Evolutionary conservation across 2,329 filamentous ascomycete genomes (phyloP).

Genomic region (Colletotrichum paranaense): DNA sequence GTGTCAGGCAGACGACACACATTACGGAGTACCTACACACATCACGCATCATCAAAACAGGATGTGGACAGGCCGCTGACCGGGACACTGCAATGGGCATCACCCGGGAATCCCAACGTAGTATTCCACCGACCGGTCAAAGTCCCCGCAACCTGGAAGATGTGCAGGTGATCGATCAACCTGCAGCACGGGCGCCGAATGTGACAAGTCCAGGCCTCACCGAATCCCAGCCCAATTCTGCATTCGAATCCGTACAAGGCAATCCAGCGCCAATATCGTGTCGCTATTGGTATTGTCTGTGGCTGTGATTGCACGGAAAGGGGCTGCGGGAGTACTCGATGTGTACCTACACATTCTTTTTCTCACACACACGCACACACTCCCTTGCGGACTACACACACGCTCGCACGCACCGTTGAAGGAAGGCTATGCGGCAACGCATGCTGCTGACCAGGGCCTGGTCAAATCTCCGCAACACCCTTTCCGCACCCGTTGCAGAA

Average conservation of each 20-base stretch:
- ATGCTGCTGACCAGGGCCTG: slow-evolving; percentile 13
- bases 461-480: slow-evolving; percentile 17
- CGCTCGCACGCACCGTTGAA: not conserved
- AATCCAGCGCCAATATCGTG: not conserved
- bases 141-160: slow-evolving; percentile 27
- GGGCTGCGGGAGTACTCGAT: not conserved
- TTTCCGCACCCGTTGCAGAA: not conserved
- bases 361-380: not conserved
- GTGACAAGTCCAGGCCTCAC: slow-evolving; percentile 29
- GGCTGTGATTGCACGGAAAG: not conserved
- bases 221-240: slow-evolving; percentile 3
- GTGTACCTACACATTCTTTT: not conserved
- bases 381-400: not conserved
- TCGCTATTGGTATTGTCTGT: not conserved
- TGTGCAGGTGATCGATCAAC: slow-evolving; percentile 31
- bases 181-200: slow-evolving; percentile 22
- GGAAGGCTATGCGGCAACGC: not conserved
- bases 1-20: not conserved
- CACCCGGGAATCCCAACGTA: slow-evolving; percentile 6
- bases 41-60: not conserved
- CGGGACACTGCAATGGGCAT: slow-evolving; percentile 26
- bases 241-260: not conserved
- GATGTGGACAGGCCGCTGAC: slow-evolving; percentile 25
- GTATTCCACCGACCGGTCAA: slow-evolving; percentile 32
- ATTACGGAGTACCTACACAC: not conserved